Conservation (phyloP, 2,329 filamentous ascomycete species). For the Phaeophleospora eucalypticola region DNA sequence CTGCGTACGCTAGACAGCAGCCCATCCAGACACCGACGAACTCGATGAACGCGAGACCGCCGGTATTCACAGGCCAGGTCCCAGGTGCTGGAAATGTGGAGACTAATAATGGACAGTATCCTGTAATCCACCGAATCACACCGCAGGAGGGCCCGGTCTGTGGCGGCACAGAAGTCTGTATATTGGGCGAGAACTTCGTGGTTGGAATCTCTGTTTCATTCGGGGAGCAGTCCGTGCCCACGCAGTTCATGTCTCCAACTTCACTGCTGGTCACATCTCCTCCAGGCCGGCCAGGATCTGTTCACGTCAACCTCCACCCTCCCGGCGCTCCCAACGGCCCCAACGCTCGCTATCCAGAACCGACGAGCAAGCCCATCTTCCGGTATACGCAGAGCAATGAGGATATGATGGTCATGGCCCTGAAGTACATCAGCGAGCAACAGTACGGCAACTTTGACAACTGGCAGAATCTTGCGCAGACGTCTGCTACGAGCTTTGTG, state of each 20-base stretch:
- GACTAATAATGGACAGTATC: constrained; percentile 9
- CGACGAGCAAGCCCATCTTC: constrained; percentile 42
- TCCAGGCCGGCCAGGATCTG: constrained; percentile 64
- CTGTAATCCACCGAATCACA: constrained; percentile 50
- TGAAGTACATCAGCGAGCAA: constrained; percentile 34
- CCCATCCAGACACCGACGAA: constrained; percentile 29
- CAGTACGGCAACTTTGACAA: constrained; percentile 30
- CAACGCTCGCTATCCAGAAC: constrained; percentile 31
- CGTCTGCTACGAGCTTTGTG: constrained; percentile 25
- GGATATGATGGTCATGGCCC: constrained; percentile 55
- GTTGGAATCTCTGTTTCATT: constrained; percentile 81
- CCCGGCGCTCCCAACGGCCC: constrained; percentile 28
- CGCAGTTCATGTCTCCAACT: constrained; percentile 73
- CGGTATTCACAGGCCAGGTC: constrained; percentile 2
- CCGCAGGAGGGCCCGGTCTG: constrained; percentile 76
- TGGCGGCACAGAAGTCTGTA: constrained; percentile 82
- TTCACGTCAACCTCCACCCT: constrained; percentile 61
- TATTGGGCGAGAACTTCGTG: constrained; percentile 75
- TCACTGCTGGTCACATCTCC: constrained; percentile 74
- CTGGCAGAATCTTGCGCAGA: constrained; percentile 30
- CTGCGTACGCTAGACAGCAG: constrained; percentile 30
- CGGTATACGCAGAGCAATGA: constrained; percentile 17
- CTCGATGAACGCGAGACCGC: constrained; percentile 14
- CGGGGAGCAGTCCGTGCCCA: constrained; percentile 64
- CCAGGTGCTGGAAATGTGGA: constrained; percentile 16